These are phyloP conservation scores for Monosporascus sp. DNA, from an alignment of 2,329 filamentous ascomycete species.

Conservation along the genomic window DNA sequence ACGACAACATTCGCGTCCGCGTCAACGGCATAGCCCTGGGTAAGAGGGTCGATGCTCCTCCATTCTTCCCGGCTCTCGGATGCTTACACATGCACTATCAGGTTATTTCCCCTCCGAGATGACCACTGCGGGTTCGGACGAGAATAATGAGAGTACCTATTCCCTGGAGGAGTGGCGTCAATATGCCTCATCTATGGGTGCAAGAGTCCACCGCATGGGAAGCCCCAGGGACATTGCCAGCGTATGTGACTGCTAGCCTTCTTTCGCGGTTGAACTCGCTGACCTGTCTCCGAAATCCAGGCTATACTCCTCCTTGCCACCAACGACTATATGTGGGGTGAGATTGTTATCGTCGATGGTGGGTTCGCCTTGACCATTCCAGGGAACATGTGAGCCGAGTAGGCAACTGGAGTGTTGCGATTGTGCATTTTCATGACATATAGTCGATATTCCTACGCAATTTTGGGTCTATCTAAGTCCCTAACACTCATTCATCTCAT, in stretches of 20 bases:
- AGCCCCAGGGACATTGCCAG: conserved; percentile 19
- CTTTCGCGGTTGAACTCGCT: too few species aligned
- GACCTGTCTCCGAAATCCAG: too few species aligned
- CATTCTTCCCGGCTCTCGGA: too few species aligned
- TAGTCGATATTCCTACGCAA: too few species aligned
- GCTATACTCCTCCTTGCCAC: conserved; percentile 11
- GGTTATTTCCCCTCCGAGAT: conserved; percentile 26
- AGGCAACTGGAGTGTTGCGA: too few species aligned
- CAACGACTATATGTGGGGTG: conserved; percentile 24
- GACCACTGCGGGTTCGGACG: conserved; percentile 16
- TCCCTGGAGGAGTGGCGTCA: conserved; percentile 9
- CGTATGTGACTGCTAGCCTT: conserved; percentile 10
- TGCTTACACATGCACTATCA: background rate
- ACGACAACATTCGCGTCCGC: conserved; percentile 22
- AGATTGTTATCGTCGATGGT: conserved; percentile 18
- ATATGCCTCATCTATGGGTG: conserved; percentile 12
- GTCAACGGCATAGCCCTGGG: conserved; percentile 23
- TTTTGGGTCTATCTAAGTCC: too few species aligned
- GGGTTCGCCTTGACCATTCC: conserved; percentile 16
- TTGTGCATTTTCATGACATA: too few species aligned
- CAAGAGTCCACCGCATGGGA: conserved; percentile 19
- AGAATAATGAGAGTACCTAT: conserved; percentile 16
- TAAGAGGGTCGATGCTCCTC: conserved; percentile 3
- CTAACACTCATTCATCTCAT: too few species aligned
- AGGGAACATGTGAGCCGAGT: conserved; percentile 12